Conservation (phyloP, 139 green algal species). For the Tetradesmus obliquus region DNA sequence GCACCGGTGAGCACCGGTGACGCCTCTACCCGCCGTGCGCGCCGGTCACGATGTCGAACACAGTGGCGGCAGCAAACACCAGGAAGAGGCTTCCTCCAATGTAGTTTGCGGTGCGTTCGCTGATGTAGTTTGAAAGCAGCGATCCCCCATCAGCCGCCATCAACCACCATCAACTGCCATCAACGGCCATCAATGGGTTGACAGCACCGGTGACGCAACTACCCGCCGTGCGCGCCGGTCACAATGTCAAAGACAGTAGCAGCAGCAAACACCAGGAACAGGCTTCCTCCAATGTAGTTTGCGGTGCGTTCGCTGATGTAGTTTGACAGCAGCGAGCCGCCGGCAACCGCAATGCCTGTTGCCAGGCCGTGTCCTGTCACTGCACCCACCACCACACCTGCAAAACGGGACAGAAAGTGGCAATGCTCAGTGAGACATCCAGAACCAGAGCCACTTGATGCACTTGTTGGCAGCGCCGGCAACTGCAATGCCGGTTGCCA, state of each 20-base stretch:
- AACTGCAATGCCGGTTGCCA: conserved; percentile 89
- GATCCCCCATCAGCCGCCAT: conserved; percentile 31
- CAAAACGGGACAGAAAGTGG: neutral
- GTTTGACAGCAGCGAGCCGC: conserved; percentile 76
- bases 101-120: conserved; percentile 82
- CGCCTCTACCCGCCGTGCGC: conserved; percentile 6
- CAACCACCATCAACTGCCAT: conserved; percentile 13
- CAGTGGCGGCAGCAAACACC: conserved; percentile 85
- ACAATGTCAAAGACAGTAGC: conserved; percentile 83
- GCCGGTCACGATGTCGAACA: conserved; percentile 74
- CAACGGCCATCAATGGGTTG: too few species aligned
- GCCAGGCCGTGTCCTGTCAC: conserved; percentile 90
- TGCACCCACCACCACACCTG: conserved; percentile 82
- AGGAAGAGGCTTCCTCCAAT: conserved; percentile 90
- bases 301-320: conserved; percentile 83
- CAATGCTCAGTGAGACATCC: neutral
- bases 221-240: conserved; percentile 37
- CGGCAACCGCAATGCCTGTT: conserved; percentile 86
- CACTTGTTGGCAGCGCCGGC: conserved; percentile 62
- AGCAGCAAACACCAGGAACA: conserved; percentile 94
- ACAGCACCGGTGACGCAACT: neutral
- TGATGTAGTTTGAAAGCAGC: conserved; percentile 78
- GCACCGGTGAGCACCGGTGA: too few species aligned
- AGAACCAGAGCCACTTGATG: neutral
- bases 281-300: conserved; percentile 85